phyloP scores from a whole-genome alignment of 2,329 filamentous ascomycete genomes.

The Graphilbum ipis-grandicollis region DNA sequence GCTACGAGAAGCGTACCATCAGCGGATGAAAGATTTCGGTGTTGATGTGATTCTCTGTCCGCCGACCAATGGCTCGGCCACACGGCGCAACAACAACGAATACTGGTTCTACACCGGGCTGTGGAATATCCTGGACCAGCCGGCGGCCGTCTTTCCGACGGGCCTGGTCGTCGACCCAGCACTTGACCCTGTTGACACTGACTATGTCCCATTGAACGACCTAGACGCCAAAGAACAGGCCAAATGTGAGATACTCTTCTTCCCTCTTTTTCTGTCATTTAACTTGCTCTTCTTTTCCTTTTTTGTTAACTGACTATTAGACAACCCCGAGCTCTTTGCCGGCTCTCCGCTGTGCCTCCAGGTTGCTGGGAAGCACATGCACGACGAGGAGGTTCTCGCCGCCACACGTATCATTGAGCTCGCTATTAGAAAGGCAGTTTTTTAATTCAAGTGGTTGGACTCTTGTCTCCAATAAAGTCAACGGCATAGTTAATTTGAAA shows the following conservation, averaged over 20 bases:
- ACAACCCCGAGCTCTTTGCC: neutral
- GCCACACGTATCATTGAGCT: neutral
- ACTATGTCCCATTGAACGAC: neutral
- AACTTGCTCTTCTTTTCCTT: no score
- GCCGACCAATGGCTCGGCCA: neutral
- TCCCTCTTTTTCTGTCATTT: no score
- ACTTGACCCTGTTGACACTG: neutral
- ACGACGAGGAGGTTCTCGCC: neutral
- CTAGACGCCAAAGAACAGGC: neutral
- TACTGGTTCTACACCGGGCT: constrained; percentile 2
- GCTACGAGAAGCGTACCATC: neutral
- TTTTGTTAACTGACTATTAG: neutral
- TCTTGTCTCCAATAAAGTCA: no score
- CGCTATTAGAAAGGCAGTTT: no score
- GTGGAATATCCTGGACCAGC: neutral
- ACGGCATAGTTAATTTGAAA: no score
- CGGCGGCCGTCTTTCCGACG: neutral
- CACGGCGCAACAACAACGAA: neutral
- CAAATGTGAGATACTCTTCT: neutral
- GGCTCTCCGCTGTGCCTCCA: neutral
- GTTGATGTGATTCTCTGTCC: constrained; percentile 4
- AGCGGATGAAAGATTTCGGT: neutral
- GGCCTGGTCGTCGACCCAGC: neutral
- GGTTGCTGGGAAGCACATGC: neutral
- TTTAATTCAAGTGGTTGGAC: no score